Percentiles rank a stretch among this genome's conserved stretches.
phyloP scores from a whole-genome alignment of 176 grass and related monocot genomes.

The Melocanna baccifera region DNA sequence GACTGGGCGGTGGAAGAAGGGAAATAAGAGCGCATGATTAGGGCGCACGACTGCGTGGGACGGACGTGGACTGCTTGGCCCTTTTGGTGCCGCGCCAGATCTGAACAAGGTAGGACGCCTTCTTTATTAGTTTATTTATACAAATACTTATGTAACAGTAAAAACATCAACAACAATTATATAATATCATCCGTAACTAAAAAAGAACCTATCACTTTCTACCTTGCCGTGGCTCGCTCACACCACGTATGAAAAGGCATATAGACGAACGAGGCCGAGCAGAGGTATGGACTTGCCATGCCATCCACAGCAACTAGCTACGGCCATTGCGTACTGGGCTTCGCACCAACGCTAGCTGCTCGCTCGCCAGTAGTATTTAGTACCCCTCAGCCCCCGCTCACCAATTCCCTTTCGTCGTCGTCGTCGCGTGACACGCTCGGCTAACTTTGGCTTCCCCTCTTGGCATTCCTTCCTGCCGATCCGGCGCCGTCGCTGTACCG shows the following conservation, averaged over 20 bases:
- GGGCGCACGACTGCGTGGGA: constrained; percentile 16
- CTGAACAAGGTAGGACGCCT: no score
- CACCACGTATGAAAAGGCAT: background rate
- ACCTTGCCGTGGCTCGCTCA: background rate
- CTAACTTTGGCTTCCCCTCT: background rate
- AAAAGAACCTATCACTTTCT: no score
- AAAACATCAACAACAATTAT: no score
- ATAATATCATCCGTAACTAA: no score
- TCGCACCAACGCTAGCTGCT: constrained; percentile 12
- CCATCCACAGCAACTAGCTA: background rate
- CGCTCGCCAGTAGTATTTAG: constrained; percentile 17
- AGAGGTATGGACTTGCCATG: background rate
- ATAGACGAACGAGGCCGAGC: background rate
- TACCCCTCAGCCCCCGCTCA: background rate
- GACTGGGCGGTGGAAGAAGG: background rate
- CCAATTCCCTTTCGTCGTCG: background rate
- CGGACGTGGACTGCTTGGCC: constrained; percentile 22
- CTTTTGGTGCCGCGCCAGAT: constrained; percentile 6
- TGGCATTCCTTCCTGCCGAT: background rate
- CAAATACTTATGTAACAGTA: no score
- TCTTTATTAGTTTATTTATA: no score
- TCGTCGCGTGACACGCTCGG: constrained; percentile 22
- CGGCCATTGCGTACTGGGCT: background rate
- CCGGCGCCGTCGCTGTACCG: background rate
- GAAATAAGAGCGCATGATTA: background rate